Conservation (phyloP, 208 protist genomes). For the Herpetomonas muscarum region DNA sequence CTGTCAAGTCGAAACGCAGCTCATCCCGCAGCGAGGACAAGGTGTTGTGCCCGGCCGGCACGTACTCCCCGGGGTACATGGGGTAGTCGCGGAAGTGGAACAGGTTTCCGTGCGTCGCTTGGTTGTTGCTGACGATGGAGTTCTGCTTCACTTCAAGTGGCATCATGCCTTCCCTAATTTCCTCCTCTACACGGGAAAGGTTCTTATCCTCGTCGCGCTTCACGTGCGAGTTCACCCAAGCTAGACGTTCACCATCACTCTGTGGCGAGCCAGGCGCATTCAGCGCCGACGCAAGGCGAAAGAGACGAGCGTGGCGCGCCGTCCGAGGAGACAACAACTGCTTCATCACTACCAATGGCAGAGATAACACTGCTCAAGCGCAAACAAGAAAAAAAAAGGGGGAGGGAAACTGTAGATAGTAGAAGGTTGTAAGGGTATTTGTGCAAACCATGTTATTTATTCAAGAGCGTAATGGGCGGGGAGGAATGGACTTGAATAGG, state of each 20-base stretch:
- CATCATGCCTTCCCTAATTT: conserved; percentile 54
- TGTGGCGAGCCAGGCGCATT: conserved; percentile 29
- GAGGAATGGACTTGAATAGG: no score
- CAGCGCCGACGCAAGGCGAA: conserved; percentile 53
- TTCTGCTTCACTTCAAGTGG: conserved; percentile 67
- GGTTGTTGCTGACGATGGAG: conserved; percentile 49
- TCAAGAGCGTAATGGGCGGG: neutral
- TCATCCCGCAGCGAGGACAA: conserved; percentile 84
- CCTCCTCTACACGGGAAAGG: conserved; percentile 72
- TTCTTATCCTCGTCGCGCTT: conserved; percentile 61
- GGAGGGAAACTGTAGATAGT: neutral
- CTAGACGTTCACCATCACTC: conserved; percentile 68
- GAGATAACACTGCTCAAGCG: neutral
- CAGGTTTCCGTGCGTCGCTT: conserved; percentile 79
- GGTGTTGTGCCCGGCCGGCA: conserved; percentile 81
- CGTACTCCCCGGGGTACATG: conserved; percentile 90
- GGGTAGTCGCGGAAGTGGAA: conserved; percentile 90
- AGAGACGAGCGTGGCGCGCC: conserved; percentile 84
- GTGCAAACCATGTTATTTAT: neutral
- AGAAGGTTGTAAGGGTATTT: neutral
- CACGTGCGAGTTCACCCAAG: conserved; percentile 84
- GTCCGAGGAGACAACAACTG: conserved; percentile 86
- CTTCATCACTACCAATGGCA: conserved; percentile 42
- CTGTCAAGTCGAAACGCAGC: conserved; percentile 71
- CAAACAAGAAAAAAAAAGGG: conserved; percentile 14